A percentile compares a stretch with the other conserved stretches of the same genome.
Evolutionary conservation across 2,329 filamentous ascomycete genomes (phyloP).

Genomic region (Hortaea sp.): DNA sequence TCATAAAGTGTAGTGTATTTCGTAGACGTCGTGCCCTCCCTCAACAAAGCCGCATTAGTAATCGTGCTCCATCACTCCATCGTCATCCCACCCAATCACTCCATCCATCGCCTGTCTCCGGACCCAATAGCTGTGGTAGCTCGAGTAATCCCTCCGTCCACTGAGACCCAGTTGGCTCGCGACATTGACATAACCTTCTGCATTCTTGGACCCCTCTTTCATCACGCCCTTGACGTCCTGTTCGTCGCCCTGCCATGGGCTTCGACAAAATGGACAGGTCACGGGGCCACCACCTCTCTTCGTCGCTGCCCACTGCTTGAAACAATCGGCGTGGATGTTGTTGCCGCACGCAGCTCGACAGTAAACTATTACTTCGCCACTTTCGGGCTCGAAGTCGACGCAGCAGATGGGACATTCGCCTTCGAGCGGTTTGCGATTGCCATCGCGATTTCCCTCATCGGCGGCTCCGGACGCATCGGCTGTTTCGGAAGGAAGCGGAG

Average conservation of each 20-base stretch:
- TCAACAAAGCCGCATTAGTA: not conserved
- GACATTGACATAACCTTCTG: slow-evolving; percentile 24
- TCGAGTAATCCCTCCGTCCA: slow-evolving; percentile 18
- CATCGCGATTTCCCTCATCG: slow-evolving; percentile 26
- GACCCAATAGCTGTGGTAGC: slow-evolving; percentile 18
- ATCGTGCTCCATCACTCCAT: slow-evolving; percentile 3
- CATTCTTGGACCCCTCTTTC: slow-evolving; percentile 10
- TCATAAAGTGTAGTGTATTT: no score
- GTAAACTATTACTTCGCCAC: slow-evolving; percentile 40
- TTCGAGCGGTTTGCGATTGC: slow-evolving; percentile 48
- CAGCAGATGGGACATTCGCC: slow-evolving; percentile 57
- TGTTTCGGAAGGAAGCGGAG: slow-evolving; percentile 34
- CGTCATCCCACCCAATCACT: slow-evolving; percentile 2
- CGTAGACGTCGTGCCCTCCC: no score
- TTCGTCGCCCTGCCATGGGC: slow-evolving; percentile 15
- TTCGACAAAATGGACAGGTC: slow-evolving; percentile 24
- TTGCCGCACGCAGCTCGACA: slow-evolving; percentile 53
- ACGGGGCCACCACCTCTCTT: slow-evolving; percentile 11
- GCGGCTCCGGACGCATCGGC: not conserved
- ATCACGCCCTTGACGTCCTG: slow-evolving; percentile 10
- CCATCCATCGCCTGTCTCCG: slow-evolving; percentile 8
- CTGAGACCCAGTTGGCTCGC: slow-evolving; percentile 19
- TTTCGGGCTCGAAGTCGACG: slow-evolving; percentile 41
- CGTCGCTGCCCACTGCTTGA: slow-evolving; percentile 40
- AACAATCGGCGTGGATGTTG: slow-evolving; percentile 50